These are phyloP conservation scores for Aureobasidium mangrovei DNA, from an alignment of 2,329 filamentous ascomycete genomes.

Conservation along the genomic window DNA sequence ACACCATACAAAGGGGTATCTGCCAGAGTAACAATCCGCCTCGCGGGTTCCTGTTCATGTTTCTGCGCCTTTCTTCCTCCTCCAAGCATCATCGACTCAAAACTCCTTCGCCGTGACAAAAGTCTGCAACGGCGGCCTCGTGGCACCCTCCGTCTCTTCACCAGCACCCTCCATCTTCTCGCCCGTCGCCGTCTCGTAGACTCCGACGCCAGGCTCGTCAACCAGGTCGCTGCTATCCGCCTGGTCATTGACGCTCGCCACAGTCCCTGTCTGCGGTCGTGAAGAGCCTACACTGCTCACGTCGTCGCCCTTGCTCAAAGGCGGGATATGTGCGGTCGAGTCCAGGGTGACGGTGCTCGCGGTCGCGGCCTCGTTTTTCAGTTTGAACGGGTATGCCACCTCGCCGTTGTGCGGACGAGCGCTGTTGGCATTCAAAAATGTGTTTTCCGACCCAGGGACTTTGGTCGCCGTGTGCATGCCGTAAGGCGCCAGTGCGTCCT, in stretches of 20 bases:
- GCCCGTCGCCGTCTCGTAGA: neutral
- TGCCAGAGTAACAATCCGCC: neutral
- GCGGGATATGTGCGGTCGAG: slow-evolving; percentile 22
- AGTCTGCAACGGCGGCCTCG: slow-evolving; percentile 42
- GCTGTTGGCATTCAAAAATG: slow-evolving; percentile 42
- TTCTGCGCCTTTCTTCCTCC: neutral
- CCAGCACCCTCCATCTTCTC: neutral
- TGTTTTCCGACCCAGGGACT: slow-evolving; percentile 31
- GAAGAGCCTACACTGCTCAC: neutral
- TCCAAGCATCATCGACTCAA: neutral
- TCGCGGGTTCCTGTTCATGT: neutral
- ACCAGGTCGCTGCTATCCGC: slow-evolving; percentile 5
- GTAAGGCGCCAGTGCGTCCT: slow-evolving; percentile 6
- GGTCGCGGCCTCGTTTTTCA: slow-evolving; percentile 49
- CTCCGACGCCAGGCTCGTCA: neutral
- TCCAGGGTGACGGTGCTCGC: slow-evolving; percentile 62
- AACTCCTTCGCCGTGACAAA: slow-evolving; percentile 45
- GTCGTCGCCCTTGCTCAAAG: slow-evolving; percentile 14
- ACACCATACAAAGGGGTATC: neutral
- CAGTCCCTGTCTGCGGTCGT: neutral
- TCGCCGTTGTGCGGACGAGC: slow-evolving; percentile 60
- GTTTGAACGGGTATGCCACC: slow-evolving; percentile 63
- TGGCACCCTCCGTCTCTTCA: neutral
- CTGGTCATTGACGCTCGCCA: neutral
- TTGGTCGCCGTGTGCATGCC: slow-evolving; percentile 13